A percentile compares a stretch with the other conserved stretches of the same genome.
Conservation (phyloP, 2,329 filamentous ascomycete genomes). For the Aplosporella prunicola region DNA sequence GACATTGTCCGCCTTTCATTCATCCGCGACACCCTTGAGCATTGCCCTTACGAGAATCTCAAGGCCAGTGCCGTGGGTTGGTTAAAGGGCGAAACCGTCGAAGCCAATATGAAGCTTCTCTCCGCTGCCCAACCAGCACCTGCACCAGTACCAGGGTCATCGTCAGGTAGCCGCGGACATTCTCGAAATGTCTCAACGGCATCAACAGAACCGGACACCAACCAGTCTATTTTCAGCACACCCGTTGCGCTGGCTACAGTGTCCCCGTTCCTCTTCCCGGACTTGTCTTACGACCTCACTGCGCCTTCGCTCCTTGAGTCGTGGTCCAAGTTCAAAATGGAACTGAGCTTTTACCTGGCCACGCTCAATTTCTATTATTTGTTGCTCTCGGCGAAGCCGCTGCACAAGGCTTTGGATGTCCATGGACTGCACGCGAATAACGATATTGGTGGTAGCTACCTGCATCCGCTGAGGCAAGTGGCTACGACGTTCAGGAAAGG, state of each 20-base stretch:
- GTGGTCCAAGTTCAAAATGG: conserved; percentile 40
- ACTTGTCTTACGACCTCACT: conserved; percentile 34
- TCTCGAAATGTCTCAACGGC: conserved; percentile 4
- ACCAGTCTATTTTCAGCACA: conserved; percentile 37
- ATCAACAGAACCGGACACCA: conserved; percentile 7
- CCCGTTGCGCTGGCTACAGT: conserved; percentile 39
- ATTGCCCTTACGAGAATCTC: conserved; percentile 44
- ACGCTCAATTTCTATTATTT: conserved; percentile 51
- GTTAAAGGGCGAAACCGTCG: conserved; percentile 51
- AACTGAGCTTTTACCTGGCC: conserved; percentile 46
- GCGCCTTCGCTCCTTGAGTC: conserved; percentile 21
- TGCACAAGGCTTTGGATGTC: conserved; percentile 41
- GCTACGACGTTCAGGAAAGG: conserved; percentile 27
- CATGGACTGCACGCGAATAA: conserved; percentile 31
- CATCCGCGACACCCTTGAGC: conserved; percentile 46
- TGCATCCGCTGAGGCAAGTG: conserved; percentile 33
- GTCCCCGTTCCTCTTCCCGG: conserved; percentile 44
- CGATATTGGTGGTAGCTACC: conserved; percentile 33
- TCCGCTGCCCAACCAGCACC: conserved; percentile 12
- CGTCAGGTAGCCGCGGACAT: conserved; percentile 10
- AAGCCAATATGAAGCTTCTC: conserved; percentile 28
- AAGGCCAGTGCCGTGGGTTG: conserved; percentile 50
- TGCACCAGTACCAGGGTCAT: conserved; percentile 13
- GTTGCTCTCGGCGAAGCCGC: conserved; percentile 39
- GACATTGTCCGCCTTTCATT: conserved; percentile 43